Evolutionary conservation across 306 rosid species (phyloP), one percentile per base, ranked within the genome.

Genomic region (Acmispon strigosus): DNA sequence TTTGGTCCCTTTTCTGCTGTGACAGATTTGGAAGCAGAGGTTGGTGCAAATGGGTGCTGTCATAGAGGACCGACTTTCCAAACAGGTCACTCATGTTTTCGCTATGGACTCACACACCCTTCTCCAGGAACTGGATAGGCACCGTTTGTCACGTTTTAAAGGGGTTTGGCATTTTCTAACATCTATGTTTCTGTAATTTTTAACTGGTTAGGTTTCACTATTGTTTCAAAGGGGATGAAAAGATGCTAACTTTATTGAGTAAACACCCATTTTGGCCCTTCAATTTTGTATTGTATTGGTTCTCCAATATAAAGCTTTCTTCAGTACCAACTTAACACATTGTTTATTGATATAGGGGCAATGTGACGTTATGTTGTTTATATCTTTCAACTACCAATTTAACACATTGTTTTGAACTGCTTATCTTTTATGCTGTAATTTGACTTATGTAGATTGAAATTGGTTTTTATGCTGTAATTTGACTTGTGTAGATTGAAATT

Each of bases 1-100:
- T 39, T 47, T 17, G 8, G 13, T 17, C 27, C 47, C 10, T 10
- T 70, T 49, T 29, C 3, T 36, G 10, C 14, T 58, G 39, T 53
- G 24, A 5, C 16, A 93, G 97, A 89, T 93, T 83, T 93, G 98
- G 98, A 88, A 87, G 92, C 88, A 86, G 82, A 86, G 88, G 71
- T 78, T 90, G 84, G 73, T 66, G 57, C 94, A 87, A 80, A 90
- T 82, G 92, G 98, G 97, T 49, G 98, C 87, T 60, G 70, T 47
- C 2, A 62, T 84, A 11, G 96, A 87, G 52, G 93, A 89, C 29
- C 80, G 82, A 10, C 27, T 88, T 4, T 80, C 89, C 52, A 81
- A 87, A 80, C 64, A 72, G 51, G 92, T 88, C 72, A 87, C 94
- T 73, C 92, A 94, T 76, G 76, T 94, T 64, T 86, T 90, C 24